These are phyloP conservation scores for Paradendryphiella salina DNA, from an alignment of 2,329 filamentous ascomycete species.

Conservation along the genomic window DNA sequence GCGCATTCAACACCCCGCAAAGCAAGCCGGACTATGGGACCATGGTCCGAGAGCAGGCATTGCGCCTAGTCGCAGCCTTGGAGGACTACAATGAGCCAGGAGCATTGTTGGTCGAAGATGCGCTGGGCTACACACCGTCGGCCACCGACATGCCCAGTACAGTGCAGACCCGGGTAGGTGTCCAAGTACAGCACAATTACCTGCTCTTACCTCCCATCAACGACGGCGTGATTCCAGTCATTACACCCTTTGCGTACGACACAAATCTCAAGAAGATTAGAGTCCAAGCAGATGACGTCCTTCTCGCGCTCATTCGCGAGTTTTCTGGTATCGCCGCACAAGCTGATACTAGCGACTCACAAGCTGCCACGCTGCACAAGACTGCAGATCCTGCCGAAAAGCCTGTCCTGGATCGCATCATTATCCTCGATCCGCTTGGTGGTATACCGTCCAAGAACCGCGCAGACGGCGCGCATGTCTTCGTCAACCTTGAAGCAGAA, in stretches of 20 bases:
- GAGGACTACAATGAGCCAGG: conserved; percentile 69
- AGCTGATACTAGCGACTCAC: conserved; percentile 12
- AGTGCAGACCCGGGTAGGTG: conserved; percentile 41
- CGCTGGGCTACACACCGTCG: conserved; percentile 49
- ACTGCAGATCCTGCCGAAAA: conserved; percentile 36
- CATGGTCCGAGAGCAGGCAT: conserved; percentile 64
- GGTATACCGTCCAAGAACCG: conserved; percentile 72
- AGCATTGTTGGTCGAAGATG: conserved; percentile 68
- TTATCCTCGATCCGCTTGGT: conserved; percentile 83
- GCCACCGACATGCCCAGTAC: conserved; percentile 36
- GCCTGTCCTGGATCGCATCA: conserved; percentile 72
- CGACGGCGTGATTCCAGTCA: conserved; percentile 70
- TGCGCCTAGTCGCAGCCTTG: conserved; percentile 74
- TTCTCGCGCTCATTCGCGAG: conserved; percentile 76
- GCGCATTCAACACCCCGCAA: conserved; percentile 36
- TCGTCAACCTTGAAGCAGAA: conserved; percentile 93
- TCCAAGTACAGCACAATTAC: conserved; percentile 50
- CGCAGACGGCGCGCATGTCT: conserved; percentile 71
- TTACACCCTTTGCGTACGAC: conserved; percentile 67
- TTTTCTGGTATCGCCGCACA: conserved; percentile 65
- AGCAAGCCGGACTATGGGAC: conserved; percentile 45
- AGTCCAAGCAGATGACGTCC: conserved; percentile 63
- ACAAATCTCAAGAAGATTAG: conserved; percentile 50
- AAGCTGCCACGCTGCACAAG: conserved; percentile 25
- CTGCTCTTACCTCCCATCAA: conserved; percentile 67